phyloP scores from a whole-genome alignment of 306 rosid species.

The Casuarina glauca region DNA sequence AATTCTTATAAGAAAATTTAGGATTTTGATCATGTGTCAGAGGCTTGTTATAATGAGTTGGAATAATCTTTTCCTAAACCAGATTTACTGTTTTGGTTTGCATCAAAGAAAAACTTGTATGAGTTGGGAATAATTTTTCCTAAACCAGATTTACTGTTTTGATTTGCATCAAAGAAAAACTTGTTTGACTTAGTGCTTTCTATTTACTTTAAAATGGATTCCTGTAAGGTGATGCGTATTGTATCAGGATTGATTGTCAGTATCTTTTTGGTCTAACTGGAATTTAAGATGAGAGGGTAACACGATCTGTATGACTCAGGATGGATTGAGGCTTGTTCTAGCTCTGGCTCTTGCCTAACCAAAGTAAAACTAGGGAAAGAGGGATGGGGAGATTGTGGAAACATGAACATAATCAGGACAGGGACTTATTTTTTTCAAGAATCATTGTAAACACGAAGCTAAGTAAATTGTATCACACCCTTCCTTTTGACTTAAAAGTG shows the following conservation, averaged over 20 bases:
- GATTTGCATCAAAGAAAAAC: background rate
- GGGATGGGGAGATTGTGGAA: background rate
- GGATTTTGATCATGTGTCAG: background rate
- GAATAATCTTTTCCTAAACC: background rate
- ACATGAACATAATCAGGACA: background rate
- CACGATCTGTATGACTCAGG: background rate
- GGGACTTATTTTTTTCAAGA: background rate
- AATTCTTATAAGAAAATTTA: slow-evolving; percentile 1
- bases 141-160: slow-evolving; percentile 6
- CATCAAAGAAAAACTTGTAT: background rate
- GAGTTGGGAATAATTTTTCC: background rate
- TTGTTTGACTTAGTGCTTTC: background rate
- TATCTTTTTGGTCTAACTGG: background rate
- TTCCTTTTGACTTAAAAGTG: slow-evolving; percentile 1
- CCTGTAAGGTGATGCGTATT: background rate
- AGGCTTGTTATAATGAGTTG: slow-evolving; percentile 5
- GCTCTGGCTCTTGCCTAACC: slow-evolving; percentile 1
- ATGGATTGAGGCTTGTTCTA: background rate
- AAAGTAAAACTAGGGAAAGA: too few species aligned
- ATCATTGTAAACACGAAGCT: slow-evolving; percentile 2
- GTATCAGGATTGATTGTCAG: background rate
- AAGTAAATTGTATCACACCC: background rate
- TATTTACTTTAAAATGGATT: background rate
- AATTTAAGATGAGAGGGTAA: background rate
- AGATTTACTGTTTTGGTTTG: background rate